A percentile compares a stretch with the other conserved stretches of the same genome.
Conservation (phyloP, 2,329 filamentous ascomycete genomes). For the Aspergillus jensenii region DNA sequence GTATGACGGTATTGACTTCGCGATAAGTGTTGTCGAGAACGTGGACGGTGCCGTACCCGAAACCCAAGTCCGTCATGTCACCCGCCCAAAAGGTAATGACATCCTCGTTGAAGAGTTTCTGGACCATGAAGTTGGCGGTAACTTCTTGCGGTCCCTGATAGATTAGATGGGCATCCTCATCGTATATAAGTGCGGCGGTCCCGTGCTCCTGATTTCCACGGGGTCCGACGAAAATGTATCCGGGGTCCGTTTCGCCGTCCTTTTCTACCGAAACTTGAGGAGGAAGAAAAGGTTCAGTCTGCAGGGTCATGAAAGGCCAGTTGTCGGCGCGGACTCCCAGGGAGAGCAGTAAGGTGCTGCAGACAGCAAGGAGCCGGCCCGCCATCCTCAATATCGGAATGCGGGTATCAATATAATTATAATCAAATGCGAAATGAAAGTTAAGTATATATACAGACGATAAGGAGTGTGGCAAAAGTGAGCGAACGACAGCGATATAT, state of each 20-base stretch:
- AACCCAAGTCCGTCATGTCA: conserved; percentile 26
- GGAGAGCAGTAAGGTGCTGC: conserved; percentile 18
- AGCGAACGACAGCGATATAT: background rate
- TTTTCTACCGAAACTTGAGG: conserved; percentile 32
- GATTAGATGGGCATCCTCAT: conserved; percentile 35
- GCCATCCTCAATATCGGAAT: conserved; percentile 3
- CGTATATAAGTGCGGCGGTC: conserved; percentile 36
- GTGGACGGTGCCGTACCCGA: conserved; percentile 31
- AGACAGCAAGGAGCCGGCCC: conserved; percentile 12
- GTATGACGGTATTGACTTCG: conserved; percentile 33
- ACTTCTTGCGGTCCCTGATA: conserved; percentile 35
- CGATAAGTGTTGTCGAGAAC: conserved; percentile 36
- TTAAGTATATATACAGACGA: background rate
- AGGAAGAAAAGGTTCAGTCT: conserved; percentile 21
- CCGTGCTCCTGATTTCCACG: conserved; percentile 27
- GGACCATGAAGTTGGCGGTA: conserved; percentile 35
- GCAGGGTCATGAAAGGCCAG: conserved; percentile 18
- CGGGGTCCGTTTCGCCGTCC: conserved; percentile 30
- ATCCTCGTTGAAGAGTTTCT: conserved; percentile 32
- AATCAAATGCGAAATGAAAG: background rate
- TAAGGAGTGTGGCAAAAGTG: background rate
- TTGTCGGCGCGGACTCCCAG: conserved; percentile 17
- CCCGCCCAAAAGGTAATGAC: conserved; percentile 41
- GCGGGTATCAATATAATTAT: background rate
- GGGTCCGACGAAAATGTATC: conserved; percentile 36